These are phyloP conservation scores for Cladophialophora immunda DNA, from an alignment of 2,329 filamentous ascomycete species.

Conservation along the genomic window DNA sequence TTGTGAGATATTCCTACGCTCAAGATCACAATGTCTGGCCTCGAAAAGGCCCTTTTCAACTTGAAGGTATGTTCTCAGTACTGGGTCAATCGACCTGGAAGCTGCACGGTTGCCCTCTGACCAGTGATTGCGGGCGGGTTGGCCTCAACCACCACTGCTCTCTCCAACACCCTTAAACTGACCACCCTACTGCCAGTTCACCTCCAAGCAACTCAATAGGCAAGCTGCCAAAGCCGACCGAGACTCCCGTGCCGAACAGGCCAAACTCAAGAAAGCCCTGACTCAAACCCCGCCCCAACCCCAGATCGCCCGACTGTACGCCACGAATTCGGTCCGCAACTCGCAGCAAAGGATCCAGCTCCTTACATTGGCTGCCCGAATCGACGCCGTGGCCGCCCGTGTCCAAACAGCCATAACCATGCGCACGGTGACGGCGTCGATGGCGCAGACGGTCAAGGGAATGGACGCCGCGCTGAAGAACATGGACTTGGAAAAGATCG, in stretches of 20 bases:
- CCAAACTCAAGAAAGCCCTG: constrained; percentile 58
- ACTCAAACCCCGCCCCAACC: constrained; percentile 55
- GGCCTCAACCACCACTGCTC: not conserved
- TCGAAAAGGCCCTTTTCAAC: constrained; percentile 45
- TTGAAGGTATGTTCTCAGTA: constrained; percentile 44
- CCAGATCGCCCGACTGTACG: constrained; percentile 60
- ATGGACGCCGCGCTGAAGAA: constrained; percentile 55
- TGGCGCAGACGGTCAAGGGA: constrained; percentile 55
- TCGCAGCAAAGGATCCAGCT: constrained; percentile 57
- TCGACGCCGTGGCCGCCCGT: constrained; percentile 59
- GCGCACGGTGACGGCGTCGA: constrained; percentile 55
- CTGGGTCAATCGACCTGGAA: too few species aligned
- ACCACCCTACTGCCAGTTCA: constrained; percentile 47
- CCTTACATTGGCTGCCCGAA: constrained; percentile 55
- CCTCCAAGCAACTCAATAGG: constrained; percentile 58
- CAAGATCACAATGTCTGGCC: constrained; percentile 39
- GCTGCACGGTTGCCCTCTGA: not conserved
- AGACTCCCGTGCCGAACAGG: constrained; percentile 57
- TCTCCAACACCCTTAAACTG: constrained; percentile 6
- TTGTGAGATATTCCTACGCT: not conserved
- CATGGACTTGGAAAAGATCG: constrained; percentile 64
- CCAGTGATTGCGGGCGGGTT: not conserved
- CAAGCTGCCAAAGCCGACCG: constrained; percentile 56
- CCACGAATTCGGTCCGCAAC: constrained; percentile 56
- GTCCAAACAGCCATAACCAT: constrained; percentile 59